Percentiles rank a stretch among this genome's conserved stretches.
Evolutionary conservation across 192 early-diverging fungal species (phyloP).

Genomic region (Entophlyctis luteolus): DNA sequence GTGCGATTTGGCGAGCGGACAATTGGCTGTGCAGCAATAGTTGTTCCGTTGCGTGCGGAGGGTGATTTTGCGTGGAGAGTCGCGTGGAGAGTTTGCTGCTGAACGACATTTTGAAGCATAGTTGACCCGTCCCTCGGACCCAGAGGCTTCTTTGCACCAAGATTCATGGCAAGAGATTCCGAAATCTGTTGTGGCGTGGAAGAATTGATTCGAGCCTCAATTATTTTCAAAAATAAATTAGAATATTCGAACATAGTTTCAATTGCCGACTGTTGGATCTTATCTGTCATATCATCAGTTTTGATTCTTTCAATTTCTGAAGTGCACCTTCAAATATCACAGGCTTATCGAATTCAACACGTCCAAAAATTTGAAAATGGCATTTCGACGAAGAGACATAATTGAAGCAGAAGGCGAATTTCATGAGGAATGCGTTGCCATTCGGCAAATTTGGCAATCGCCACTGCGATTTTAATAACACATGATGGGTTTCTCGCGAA

Average conservation of each 20-base stretch:
- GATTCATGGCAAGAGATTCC: background rate
- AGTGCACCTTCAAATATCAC: background rate
- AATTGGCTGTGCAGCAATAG: too few relatives aligned
- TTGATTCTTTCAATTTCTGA: background rate
- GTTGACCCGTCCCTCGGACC: too few relatives aligned
- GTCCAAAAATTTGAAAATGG: slow-evolving; percentile 1
- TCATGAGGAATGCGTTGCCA: background rate
- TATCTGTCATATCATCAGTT: too few relatives aligned
- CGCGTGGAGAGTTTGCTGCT: too few relatives aligned
- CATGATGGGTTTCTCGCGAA: background rate
- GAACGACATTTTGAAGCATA: too few relatives aligned
- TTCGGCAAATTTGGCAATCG: background rate
- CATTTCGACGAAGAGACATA: background rate
- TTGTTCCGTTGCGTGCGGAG: too few relatives aligned
- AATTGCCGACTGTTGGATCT: background rate
- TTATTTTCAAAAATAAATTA: background rate
- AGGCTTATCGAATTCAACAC: background rate
- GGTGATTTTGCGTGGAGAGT: too few relatives aligned
- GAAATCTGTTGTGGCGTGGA: background rate
- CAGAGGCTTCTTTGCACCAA: background rate
- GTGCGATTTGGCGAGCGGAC: too few relatives aligned
- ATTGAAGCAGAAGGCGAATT: background rate
- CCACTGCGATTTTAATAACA: background rate
- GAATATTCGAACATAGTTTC: background rate
- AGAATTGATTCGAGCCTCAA: background rate